These are phyloP conservation scores for Primulina eburnea DNA, from an alignment of 257 asterid species.

Conservation along the genomic window DNA sequence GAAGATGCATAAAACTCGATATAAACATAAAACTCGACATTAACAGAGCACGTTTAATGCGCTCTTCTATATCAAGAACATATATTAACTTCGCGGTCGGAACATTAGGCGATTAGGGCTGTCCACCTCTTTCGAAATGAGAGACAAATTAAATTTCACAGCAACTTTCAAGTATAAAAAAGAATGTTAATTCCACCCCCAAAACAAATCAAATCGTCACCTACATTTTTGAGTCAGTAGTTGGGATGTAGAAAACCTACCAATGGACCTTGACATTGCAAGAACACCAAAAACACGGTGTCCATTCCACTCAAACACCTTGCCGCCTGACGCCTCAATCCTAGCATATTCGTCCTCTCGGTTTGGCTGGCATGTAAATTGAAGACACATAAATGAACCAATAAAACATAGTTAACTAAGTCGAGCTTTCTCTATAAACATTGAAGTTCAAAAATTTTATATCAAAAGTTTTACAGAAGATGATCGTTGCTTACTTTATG, in stretches of 20 bases:
- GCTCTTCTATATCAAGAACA: background rate
- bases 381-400: background rate
- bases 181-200: background rate
- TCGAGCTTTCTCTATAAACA: background rate
- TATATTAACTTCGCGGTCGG: background rate
- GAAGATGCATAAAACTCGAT: no score
- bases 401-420: background rate
- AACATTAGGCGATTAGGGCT: background rate
- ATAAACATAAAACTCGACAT: background rate
- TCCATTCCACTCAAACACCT: background rate
- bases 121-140: background rate
- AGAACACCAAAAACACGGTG: background rate
- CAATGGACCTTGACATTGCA: background rate
- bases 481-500: conserved; percentile 49
- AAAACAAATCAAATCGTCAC: no score
- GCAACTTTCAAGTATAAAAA: no score
- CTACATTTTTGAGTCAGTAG: no score
- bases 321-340: background rate
- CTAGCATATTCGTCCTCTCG: background rate
- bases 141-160: background rate
- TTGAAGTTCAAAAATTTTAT: background rate
- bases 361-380: background rate
- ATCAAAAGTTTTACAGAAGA: no score
- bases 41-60: background rate
- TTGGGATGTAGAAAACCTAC: background rate